phyloP scores from a whole-genome alignment of 2,329 filamentous ascomycete species.

The Teratosphaeriaceae sp. region DNA sequence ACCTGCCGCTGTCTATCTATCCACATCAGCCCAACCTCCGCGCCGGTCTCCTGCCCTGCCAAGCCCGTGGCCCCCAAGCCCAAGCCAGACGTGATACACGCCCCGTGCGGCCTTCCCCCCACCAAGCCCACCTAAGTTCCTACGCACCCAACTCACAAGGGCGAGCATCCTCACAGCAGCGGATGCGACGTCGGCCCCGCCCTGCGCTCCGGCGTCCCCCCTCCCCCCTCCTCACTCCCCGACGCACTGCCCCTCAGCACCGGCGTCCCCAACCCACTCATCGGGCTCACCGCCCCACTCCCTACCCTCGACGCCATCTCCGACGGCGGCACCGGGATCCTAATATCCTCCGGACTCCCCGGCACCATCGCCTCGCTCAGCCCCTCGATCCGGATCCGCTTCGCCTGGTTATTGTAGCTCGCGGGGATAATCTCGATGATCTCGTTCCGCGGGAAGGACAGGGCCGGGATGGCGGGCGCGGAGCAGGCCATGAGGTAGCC shows the following conservation, averaged over 20 bases:
- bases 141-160: too few species aligned
- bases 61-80: too few species aligned
- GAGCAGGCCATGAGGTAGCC: conserved; percentile 98
- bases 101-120: too few species aligned
- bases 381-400: conserved; percentile 75
- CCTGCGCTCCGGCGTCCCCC: conserved; percentile 14
- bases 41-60: too few species aligned
- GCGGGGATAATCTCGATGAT: conserved; percentile 99
- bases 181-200: too few species aligned
- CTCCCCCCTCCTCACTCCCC: conserved; percentile 2
- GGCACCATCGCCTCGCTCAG: conserved; percentile 63
- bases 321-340: conserved; percentile 64
- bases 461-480: conserved; percentile 83
- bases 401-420: conserved; percentile 93
- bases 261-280: conserved; percentile 35
- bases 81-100: too few species aligned
- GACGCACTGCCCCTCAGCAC: conserved; percentile 6
- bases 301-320: conserved; percentile 25
- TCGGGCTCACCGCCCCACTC: conserved; percentile 44
- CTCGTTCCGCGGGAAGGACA: conserved; percentile 91
- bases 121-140: too few species aligned
- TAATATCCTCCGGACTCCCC: conserved; percentile 71
- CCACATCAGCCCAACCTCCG: too few species aligned
- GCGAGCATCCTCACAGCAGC: too few species aligned
- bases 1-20: too few species aligned